Base-by-base conservation (phyloP, 345 rosid species). In the Limnanthes douglasii region DNA sequence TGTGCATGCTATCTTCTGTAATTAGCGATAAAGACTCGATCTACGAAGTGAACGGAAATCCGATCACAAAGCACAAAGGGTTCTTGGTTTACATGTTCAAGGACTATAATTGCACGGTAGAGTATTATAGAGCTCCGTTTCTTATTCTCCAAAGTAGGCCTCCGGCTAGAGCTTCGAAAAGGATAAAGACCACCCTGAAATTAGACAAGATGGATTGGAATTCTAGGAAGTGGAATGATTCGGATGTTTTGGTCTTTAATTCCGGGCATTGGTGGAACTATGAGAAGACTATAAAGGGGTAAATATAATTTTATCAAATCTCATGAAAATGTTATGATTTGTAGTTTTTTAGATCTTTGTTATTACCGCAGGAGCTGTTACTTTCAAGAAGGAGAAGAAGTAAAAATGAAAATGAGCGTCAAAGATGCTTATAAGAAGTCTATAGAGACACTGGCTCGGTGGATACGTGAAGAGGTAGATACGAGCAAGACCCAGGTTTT, bases 231-330 rank as follows among this genome's bases (percentile, higher is more conserved):
- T 90, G 98, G 98, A 74, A 23, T 48, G 68, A 67, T 15, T 79
- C 98, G 0, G 98, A 84, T 59, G 38, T 84, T 21, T 53, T 90
- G 38, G 66, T 90, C 45, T 60, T 90, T 50, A 90, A 90, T 60
- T 73, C 79, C 0, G 97, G 98, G 46, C 95, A 90, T 34, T 90
- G 95, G 98, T 84, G 95, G 95, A 84, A 79, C 53, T 57, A 74
- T 2, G 95, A 79, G 73, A 90, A 90, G 72, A 90, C 98, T 15
- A 54, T 70, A 19, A 72, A 86, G 66, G 75, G 76, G 98, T 90
- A 65, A 61, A 43, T 23, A n/a, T n/a, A n/a, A n/a, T n/a, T n/a
- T n/a, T n/a, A n/a, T n/a, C n/a, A n/a, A n/a, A n/a, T n/a, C n/a
- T n/a, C n/a, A n/a, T n/a, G n/a, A n/a, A n/a, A n/a, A n/a, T n/a